These are phyloP conservation scores for Leccinum incarnatum DNA, from an alignment of 768 basidiomycete species.

Conservation along the genomic window DNA sequence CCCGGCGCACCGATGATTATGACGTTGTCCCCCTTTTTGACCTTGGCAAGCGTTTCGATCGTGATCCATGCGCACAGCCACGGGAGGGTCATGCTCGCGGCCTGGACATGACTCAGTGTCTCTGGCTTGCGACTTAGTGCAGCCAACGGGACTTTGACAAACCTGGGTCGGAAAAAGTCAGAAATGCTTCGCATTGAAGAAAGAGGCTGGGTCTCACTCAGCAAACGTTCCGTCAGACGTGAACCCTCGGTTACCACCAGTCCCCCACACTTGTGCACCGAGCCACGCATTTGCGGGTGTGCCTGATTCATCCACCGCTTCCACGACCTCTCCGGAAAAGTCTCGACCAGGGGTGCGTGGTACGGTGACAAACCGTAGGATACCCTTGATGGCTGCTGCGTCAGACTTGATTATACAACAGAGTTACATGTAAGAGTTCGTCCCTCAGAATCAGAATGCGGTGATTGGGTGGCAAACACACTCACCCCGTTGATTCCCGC, in stretches of 20 bases:
- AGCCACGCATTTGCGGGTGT: slow-evolving; percentile 20
- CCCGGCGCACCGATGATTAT: slow-evolving; percentile 28
- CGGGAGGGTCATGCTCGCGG: slow-evolving; percentile 33
- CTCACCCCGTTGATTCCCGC: slow-evolving; percentile 35
- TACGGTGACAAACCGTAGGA: slow-evolving; percentile 31
- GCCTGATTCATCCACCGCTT: slow-evolving; percentile 28
- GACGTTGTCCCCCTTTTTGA: slow-evolving; percentile 34
- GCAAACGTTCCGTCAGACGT: slow-evolving; percentile 34
- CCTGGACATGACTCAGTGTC: slow-evolving; percentile 22
- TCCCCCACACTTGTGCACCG: slow-evolving; percentile 35
- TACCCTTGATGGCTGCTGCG: slow-evolving; percentile 27
- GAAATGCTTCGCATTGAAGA: background rate
- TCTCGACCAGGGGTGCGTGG: slow-evolving; percentile 33
- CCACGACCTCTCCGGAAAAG: slow-evolving; percentile 35
- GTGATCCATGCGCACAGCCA: slow-evolving; percentile 40
- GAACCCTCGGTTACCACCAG: slow-evolving; percentile 33
- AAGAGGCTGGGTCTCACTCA: slow-evolving; percentile 22
- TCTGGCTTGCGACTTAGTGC: slow-evolving; percentile 32
- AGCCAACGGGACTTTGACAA: slow-evolving; percentile 27
- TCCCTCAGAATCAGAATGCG: background rate
- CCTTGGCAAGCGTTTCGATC: slow-evolving; percentile 32
- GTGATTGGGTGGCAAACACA: background rate
- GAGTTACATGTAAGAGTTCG: background rate
- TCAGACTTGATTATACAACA: slow-evolving; percentile 23
- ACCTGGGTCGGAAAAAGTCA: slow-evolving; percentile 13